Base-by-base conservation (phyloP, 441 rosid species). In the Raphanus hybrid region DNA sequence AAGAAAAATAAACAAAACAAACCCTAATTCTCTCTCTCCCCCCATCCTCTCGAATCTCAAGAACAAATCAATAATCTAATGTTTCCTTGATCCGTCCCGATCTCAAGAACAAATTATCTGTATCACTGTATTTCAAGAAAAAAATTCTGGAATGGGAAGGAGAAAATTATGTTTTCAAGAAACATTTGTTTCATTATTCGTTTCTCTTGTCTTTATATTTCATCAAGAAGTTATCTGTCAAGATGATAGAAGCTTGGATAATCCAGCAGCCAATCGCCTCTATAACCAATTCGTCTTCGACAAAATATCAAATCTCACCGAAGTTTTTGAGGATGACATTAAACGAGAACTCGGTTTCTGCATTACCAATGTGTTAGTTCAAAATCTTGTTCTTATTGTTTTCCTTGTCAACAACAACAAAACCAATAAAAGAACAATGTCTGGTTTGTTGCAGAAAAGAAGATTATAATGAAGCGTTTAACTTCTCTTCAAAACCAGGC, bases 381-480 rank as follows among this genome's bases (percentile, higher is more conserved):
- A 12, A 6, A 12, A n/a, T 41, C 18, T 5, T 41, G 1, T 41
- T n/a, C 27, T 65, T 41, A 11, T 4, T 5, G 10, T 35, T 16
- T 37, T 39, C 3, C 32, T 39, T 10, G 15, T 11, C 55, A 64
- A 50, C 26, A 1, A 60, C 45, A 48, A 67, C 61, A 11, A 60
- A 20, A 34, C 11, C 6, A 62, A 63, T 26, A 37, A 50, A 18
- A 27, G 10, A 16, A 11, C 16, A 26, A 54, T 73, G 6, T 67
- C 2, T 27, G 50, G 35, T 69, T 7, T 64, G 65, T 87, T 81
- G 63, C 88, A 92, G 97, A 73, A 91, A 92, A 78, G 82, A 81
- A 69, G 99, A 94, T 81, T 92, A 94, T 90, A 77, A 90, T 70
- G 89, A 75, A 75, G 97, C 98, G 0, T 94, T 94, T 82, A 91